Conservation (phyloP, 331 rosid genomes). For the Spiraea crenata region DNA sequence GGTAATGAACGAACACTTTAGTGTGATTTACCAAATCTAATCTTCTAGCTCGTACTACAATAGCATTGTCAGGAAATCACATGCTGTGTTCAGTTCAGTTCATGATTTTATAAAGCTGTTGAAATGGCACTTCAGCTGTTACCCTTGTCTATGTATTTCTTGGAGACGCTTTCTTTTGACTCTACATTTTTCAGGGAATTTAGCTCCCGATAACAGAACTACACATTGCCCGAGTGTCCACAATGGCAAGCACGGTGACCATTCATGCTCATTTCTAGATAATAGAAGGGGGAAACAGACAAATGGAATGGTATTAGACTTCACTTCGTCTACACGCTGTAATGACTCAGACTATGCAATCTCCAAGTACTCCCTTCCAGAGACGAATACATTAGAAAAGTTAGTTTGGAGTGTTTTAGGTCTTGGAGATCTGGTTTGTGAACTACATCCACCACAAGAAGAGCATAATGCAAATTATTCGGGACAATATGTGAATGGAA, state of each 20-base stretch:
- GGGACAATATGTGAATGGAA: constrained; percentile 29
- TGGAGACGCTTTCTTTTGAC: constrained; percentile 6
- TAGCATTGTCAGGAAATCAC: neutral
- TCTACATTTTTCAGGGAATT: constrained; percentile 34
- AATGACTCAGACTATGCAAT: constrained; percentile 26
- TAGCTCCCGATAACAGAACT: constrained; percentile 33
- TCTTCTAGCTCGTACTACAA: neutral
- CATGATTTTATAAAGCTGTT: constrained; percentile 8
- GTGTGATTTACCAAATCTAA: neutral
- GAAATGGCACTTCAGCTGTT: neutral
- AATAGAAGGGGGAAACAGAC: constrained; percentile 31
- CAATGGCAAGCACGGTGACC: constrained; percentile 24
- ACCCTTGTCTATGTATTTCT: constrained; percentile 6
- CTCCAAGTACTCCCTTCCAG: constrained; percentile 32
- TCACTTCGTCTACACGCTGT: constrained; percentile 38
- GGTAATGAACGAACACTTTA: neutral
- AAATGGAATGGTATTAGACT: constrained; percentile 38
- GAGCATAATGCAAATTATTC: constrained; percentile 28
- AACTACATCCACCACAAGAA: constrained; percentile 30
- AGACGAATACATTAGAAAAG: constrained; percentile 41
- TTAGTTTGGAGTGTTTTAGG: constrained; percentile 52
- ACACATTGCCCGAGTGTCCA: constrained; percentile 22
- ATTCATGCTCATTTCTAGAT: constrained; percentile 30
- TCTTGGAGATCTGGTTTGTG: constrained; percentile 48
- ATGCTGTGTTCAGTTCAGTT: neutral